Conservation (phyloP, 306 rosid species). For the Rosa persica region DNA sequence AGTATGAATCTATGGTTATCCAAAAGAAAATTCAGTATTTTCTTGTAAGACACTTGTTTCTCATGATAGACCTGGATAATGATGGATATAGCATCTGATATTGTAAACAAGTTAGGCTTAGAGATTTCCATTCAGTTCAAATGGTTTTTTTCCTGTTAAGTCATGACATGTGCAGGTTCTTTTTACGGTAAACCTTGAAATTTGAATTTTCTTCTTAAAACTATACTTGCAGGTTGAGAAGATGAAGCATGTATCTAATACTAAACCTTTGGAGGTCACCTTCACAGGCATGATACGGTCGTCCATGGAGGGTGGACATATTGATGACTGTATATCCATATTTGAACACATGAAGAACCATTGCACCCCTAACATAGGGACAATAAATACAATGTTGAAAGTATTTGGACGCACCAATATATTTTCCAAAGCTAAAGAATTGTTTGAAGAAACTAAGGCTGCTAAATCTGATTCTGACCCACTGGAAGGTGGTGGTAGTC, state of each 20-base stretch:
- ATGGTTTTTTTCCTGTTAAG: not conserved
- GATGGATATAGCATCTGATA: not conserved
- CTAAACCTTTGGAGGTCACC: constrained; percentile 79
- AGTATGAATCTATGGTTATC: not conserved
- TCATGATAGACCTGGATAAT: not conserved
- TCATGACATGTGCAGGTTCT: not conserved
- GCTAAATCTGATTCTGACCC: constrained; percentile 39
- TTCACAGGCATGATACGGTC: constrained; percentile 93
- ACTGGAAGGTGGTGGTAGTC: constrained; percentile 22
- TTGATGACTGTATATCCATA: constrained; percentile 58
- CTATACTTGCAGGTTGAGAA: constrained; percentile 63
- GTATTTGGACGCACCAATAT: constrained; percentile 72
- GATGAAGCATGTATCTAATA: constrained; percentile 55
- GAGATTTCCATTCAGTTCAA: not conserved
- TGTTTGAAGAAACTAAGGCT: constrained; percentile 68
- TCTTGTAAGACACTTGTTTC: not conserved
- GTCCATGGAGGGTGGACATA: constrained; percentile 69
- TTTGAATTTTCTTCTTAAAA: constrained; percentile 17
- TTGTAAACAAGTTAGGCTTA: not conserved
- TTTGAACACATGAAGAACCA: constrained; percentile 65
- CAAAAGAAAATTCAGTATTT: not conserved
- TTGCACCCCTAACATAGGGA: constrained; percentile 75
- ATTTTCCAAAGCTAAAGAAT: constrained; percentile 77
- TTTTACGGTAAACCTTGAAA: not conserved
- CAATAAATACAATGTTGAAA: constrained; percentile 79